Percentiles rank a stretch among this genome's conserved stretches.
Conservation (phyloP, 345 rosid genomes). For the Lenwebbia sp. region DNA sequence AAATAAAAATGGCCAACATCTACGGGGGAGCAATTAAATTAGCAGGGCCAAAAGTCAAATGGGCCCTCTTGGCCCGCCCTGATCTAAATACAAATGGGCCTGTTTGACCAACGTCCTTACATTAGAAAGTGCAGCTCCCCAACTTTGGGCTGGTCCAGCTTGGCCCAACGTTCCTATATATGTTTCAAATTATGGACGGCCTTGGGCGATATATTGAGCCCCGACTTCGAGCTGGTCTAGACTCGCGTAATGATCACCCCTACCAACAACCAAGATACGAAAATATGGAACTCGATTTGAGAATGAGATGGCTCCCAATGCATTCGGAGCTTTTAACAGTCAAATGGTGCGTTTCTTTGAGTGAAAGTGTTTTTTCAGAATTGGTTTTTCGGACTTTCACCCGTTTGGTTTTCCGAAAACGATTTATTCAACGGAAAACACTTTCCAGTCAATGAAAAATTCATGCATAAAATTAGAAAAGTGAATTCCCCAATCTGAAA, state of each 20-base stretch:
- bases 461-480: too few species aligned
- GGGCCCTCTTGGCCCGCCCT: neutral
- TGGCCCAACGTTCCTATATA: neutral
- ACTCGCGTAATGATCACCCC: neutral
- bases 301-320: neutral
- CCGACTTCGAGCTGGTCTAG: neutral
- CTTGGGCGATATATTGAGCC: neutral
- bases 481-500: too few species aligned
- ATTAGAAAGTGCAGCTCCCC: neutral
- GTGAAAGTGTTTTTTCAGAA: too few species aligned
- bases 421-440: too few species aligned
- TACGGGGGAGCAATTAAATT: neutral
- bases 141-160: neutral
- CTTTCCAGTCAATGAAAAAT: too few species aligned
- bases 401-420: too few species aligned
- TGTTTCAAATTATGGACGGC: neutral
- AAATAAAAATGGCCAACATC: neutral
- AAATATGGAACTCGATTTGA: neutral
- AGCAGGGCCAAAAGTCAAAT: neutral
- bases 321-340: neutral
- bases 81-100: neutral
- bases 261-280: neutral
- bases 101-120: neutral
- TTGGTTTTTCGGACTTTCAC: too few species aligned
- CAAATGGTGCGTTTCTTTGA: too few species aligned